These are phyloP conservation scores for Gymnopus androsaceus DNA, from an alignment of 1,284 basidiomycete species.

Conservation along the genomic window DNA sequence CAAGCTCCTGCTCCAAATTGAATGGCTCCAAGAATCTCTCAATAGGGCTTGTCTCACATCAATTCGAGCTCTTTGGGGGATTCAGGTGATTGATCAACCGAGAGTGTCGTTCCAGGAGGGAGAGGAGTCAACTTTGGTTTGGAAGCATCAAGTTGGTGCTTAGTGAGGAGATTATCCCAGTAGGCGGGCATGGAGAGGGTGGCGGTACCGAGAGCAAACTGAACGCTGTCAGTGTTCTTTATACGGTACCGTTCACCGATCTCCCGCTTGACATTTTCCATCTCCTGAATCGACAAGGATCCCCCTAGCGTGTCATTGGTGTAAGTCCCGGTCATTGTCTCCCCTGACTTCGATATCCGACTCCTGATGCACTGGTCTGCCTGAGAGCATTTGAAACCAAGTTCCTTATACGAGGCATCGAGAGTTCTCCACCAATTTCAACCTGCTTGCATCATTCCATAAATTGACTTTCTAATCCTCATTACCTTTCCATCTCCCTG, in stretches of 20 bases:
- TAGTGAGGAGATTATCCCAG: conserved; percentile 24
- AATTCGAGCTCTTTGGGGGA: conserved; percentile 19
- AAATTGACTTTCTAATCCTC: conserved; percentile 30
- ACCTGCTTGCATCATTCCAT: conserved; percentile 35
- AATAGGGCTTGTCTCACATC: conserved; percentile 31
- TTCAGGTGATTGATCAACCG: conserved; percentile 12
- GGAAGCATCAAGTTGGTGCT: conserved; percentile 23
- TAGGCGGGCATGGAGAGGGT: conserved; percentile 27
- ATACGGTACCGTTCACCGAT: conserved; percentile 11
- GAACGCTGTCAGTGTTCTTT: conserved; percentile 20
- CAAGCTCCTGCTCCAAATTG: conserved; percentile 33
- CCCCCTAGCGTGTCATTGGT: conserved; percentile 22
- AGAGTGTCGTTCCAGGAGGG: conserved; percentile 22
- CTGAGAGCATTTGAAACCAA: background rate
- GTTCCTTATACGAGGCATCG: conserved; percentile 2
- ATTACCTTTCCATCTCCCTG: conserved; percentile 20
- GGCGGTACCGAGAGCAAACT: conserved; percentile 20
- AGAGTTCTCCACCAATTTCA: conserved; percentile 31
- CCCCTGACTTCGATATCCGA: conserved; percentile 14
- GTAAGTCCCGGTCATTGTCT: conserved; percentile 26
- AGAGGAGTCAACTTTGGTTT: conserved; percentile 24
- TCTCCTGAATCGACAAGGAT: conserved; percentile 17
- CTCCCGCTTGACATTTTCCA: conserved; percentile 14
- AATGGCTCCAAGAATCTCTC: conserved; percentile 26
- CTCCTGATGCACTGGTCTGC: conserved; percentile 11